Evolutionary conservation across 352 stramenopile genomes (phyloP).

Genomic region (Phytophthora citricola): DNA sequence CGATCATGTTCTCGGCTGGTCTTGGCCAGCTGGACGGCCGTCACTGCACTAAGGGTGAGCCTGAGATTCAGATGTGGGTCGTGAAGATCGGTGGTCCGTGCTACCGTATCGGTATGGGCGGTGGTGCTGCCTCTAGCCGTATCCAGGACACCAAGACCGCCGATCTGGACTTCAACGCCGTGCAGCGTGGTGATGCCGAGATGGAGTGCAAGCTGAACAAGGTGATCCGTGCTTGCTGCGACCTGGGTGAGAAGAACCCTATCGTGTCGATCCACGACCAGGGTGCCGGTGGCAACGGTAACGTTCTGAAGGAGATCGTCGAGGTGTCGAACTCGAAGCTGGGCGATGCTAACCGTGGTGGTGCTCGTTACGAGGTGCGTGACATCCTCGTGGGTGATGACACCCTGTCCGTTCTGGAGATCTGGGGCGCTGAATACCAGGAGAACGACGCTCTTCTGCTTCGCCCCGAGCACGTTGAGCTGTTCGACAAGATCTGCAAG

Average conservation of each 20-base stretch:
- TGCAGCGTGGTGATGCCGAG: conserved; percentile 99
- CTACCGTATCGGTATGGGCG: conserved; percentile 99
- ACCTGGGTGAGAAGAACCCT: conserved; percentile 97
- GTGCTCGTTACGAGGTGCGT: conserved; percentile 95
- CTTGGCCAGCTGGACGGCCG: conserved; percentile 95
- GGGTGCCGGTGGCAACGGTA: conserved; percentile 98
- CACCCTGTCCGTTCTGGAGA: conserved; percentile 98
- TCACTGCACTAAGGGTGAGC: conserved; percentile 95
- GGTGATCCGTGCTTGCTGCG: conserved; percentile 98
- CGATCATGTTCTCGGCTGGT: conserved; percentile 99
- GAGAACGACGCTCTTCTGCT: conserved; percentile 99
- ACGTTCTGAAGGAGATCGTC: conserved; percentile 99
- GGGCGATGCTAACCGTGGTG: conserved; percentile 87
- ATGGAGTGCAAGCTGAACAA: conserved; percentile 99
- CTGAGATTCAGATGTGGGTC: conserved; percentile 96
- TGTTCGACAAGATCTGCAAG: conserved; percentile 96
- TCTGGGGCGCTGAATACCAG: conserved; percentile 99
- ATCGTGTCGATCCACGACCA: conserved; percentile 99
- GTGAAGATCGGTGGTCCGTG: conserved; percentile 98
- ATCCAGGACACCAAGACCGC: conserved; percentile 95
- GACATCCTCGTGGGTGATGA: conserved; percentile 97
- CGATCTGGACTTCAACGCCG: conserved; percentile 98
- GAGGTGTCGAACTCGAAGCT: conserved; percentile 87
- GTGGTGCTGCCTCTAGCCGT: conserved; percentile 95
- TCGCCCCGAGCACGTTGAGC: conserved; percentile 83